Evolutionary conservation across 1,284 basidiomycete species (phyloP).

Genomic region (Naganishia cerealis): DNA sequence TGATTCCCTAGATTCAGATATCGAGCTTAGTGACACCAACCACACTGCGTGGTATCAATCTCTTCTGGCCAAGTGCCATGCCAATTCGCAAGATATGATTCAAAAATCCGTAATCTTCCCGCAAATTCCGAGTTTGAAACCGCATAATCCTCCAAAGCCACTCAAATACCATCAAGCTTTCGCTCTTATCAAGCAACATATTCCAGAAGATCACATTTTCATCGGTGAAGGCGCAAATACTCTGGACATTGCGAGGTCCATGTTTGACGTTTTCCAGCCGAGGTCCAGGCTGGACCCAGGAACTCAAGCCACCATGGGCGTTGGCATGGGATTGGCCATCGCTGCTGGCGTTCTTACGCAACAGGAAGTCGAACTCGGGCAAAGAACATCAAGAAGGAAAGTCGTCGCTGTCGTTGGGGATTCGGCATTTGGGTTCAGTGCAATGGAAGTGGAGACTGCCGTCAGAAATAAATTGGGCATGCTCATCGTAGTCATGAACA

Average conservation of each 20-base stretch:
- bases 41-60: conserved; percentile 33
- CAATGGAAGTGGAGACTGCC: conserved; percentile 39
- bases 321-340: conserved; percentile 37
- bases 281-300: conserved; percentile 36
- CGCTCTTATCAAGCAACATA: conserved; percentile 32
- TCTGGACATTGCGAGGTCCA: conserved; percentile 36
- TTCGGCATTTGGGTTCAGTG: conserved; percentile 38
- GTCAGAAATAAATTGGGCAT: conserved; percentile 37
- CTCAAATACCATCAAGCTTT: conserved; percentile 38
- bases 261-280: conserved; percentile 37
- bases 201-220: conserved; percentile 35
- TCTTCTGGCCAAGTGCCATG: conserved; percentile 32
- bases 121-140: conserved; percentile 23
- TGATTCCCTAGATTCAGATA: conserved; percentile 9
- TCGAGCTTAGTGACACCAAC: conserved; percentile 7
- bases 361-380: conserved; percentile 6
- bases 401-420: conserved; percentile 38
- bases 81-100: conserved; percentile 33
- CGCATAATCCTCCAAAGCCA: conserved; percentile 21
- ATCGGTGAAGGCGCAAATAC: conserved; percentile 39
- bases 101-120: conserved; percentile 29
- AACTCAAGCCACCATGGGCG: conserved; percentile 39
- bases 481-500: conserved; percentile 39
- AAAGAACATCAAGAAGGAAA: conserved; percentile 25
- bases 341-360: conserved; percentile 32